Evolutionary conservation across 257 asterid species (phyloP).

Genomic region (Capsicum pubescens): DNA sequence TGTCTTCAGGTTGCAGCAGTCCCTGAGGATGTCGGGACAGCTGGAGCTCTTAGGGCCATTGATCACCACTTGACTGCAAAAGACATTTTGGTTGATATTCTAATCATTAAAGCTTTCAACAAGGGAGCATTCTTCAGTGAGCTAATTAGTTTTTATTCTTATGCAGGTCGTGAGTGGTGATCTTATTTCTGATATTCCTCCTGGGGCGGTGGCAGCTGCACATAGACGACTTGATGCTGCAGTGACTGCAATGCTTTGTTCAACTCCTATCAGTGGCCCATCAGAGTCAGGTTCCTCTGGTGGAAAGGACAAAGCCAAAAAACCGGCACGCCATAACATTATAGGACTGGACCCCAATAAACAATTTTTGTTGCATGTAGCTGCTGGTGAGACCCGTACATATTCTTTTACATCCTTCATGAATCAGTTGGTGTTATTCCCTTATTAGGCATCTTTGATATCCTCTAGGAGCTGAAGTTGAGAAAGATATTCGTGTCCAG

Average conservation of each 20-base stretch:
- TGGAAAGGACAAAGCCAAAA: conserved; percentile 90
- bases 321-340: conserved; percentile 71
- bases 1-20: conserved; percentile 87
- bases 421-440: conserved; percentile 26
- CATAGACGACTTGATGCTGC: conserved; percentile 95
- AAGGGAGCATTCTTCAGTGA: conserved; percentile 26
- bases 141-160: conserved; percentile 37
- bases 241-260: conserved; percentile 95
- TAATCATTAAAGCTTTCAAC: conserved; percentile 29
- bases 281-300: conserved; percentile 87
- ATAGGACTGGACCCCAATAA: conserved; percentile 92
- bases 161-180: conserved; percentile 96
- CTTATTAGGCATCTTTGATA: conserved; percentile 37
- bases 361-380: conserved; percentile 84
- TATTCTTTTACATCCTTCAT: conserved; percentile 28
- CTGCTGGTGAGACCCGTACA: conserved; percentile 68
- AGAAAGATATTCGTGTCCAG: conserved; percentile 80
- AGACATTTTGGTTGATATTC: conserved; percentile 77
- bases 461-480: conserved; percentile 76
- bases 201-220: conserved; percentile 94
- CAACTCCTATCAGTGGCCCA: conserved; percentile 85
- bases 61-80: conserved; percentile 82
- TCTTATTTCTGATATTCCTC: conserved; percentile 87
- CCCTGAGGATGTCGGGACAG: conserved; percentile 94
- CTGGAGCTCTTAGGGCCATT: conserved; percentile 94